A percentile compares a stretch with the other conserved stretches of the same genome.
These are phyloP conservation scores for Mortierella sp. DNA, from an alignment of 371 early-diverging fungal genomes.

Conservation along the genomic window DNA sequence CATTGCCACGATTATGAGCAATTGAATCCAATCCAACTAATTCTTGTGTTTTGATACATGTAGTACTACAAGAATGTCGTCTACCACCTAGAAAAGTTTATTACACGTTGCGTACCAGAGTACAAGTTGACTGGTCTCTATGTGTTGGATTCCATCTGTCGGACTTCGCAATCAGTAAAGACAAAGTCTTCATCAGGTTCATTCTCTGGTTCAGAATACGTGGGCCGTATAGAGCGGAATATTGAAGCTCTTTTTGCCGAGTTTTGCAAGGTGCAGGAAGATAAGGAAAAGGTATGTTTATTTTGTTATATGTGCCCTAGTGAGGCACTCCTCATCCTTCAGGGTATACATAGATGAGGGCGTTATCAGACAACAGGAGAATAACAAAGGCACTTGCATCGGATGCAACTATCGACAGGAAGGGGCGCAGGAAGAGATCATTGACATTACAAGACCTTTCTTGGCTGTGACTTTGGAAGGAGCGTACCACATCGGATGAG, in stretches of 20 bases:
- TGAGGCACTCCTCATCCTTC: neutral
- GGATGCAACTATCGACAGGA: no score
- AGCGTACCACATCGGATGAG: neutral
- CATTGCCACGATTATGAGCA: neutral
- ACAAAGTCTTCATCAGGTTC: slow-evolving; percentile 33
- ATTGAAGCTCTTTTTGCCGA: slow-evolving; percentile 66
- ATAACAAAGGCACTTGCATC: neutral
- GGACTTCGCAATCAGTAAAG: slow-evolving; percentile 60
- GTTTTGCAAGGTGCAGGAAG: slow-evolving; percentile 62
- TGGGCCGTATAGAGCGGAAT: slow-evolving; percentile 68
- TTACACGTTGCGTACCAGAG: slow-evolving; percentile 67
- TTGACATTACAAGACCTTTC: neutral
- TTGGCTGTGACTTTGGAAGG: neutral
- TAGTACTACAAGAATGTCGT: slow-evolving; percentile 74
- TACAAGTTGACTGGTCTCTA: slow-evolving; percentile 72
- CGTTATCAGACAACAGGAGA: neutral
- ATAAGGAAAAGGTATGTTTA: slow-evolving; percentile 62
- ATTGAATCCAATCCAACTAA: neutral
- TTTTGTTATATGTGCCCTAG: neutral
- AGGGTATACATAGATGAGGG: neutral
- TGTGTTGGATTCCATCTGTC: slow-evolving; percentile 70
- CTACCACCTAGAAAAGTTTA: slow-evolving; percentile 67
- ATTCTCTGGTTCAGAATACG: slow-evolving; percentile 59
- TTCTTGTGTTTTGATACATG: neutral
- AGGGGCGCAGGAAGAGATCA: neutral